Evolutionary conservation across 148 eudicot species (phyloP), one percentile per base, ranked within the genome.

Genomic region (Persicaria tinctoria): DNA sequence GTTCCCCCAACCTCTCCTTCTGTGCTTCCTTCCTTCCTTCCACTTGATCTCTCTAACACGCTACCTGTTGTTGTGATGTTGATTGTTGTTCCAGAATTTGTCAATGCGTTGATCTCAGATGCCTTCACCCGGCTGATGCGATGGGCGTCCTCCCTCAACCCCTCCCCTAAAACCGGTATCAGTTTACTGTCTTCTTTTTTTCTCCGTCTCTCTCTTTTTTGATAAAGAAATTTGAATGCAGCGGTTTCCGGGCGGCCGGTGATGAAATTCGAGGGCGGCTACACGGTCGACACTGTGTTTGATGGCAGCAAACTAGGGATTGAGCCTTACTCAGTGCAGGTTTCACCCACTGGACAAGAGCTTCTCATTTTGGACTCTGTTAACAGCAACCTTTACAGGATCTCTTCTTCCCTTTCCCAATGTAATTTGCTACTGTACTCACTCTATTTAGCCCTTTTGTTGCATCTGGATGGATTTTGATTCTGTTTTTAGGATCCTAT

Each of bases 191-290:
- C 41, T 32, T 32, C 41, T 32, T 32, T 2, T 32, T 2, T 2
- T 32, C 3, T 32, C 3, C 3, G 0, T 32, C 41, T 32, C 38
- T 32, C 2, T 32, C 38, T 32, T 32, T 32, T 32, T 32, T 32
- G 41, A 32, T 32, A 32, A 32, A 32, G 41, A 32, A 32, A 32
- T 32, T 32, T 32, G 41, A 32, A 32, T 74, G 66, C 93, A 95
- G 98, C 96, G 49, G 80, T 90, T 47, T 68, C 91, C 64, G 89
- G 89, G 76, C 87, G 96, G 64, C 89, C 97, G 71, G 76, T 92
- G 97, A 88, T 95, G 97, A 95, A 90, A 74, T 95, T 86, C 83
- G 98, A 95, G 89, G 83, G 96, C 80, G 98, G 98, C n/a, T 95
- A 90, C 75, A 78, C 74, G 48, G 98, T 95, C 62, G 97, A 95